Evolutionary conservation across 352 stramenopile species (phyloP).

Genomic region (Globisporangium cylindrosporum): DNA sequence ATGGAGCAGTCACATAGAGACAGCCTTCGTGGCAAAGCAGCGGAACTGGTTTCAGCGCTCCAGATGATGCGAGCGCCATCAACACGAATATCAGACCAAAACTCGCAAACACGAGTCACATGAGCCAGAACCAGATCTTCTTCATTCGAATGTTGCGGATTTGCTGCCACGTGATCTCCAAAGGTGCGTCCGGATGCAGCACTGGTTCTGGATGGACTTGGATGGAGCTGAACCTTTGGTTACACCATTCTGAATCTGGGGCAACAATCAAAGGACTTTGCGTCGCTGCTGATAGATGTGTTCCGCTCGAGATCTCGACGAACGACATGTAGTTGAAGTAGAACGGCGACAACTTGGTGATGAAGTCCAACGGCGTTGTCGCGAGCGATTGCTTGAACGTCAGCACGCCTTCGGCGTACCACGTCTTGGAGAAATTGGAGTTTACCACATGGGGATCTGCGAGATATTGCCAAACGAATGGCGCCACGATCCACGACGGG

Average conservation of each 20-base stretch:
- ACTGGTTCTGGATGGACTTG: background rate
- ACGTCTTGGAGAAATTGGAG: conserved; percentile 9
- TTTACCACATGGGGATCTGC: background rate
- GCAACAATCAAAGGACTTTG: background rate
- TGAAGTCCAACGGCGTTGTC: conserved; percentile 1
- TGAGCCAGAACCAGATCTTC: background rate
- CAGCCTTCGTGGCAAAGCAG: background rate
- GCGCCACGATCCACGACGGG: conserved; percentile 1
- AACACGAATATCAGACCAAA: background rate
- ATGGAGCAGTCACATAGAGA: background rate
- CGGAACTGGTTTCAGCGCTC: too few relatives aligned
- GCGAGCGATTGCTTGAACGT: conserved; percentile 12
- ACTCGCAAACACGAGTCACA: background rate
- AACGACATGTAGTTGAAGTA: conserved; percentile 15
- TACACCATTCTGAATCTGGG: too few relatives aligned
- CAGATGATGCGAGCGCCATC: background rate
- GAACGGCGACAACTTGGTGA: conserved; percentile 10
- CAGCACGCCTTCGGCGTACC: conserved; percentile 11
- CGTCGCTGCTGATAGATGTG: background rate
- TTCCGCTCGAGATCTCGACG: conserved; percentile 9
- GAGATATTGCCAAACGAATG: conserved; percentile 5
- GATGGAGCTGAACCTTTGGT: background rate
- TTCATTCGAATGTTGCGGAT: background rate
- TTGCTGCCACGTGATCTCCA: background rate
- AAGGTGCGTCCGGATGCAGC: background rate